A percentile compares a stretch with the other conserved stretches of the same genome.
These are phyloP conservation scores for Ascochyta viciae-villosae DNA, from an alignment of 2,329 filamentous ascomycete genomes.

Conservation along the genomic window DNA sequence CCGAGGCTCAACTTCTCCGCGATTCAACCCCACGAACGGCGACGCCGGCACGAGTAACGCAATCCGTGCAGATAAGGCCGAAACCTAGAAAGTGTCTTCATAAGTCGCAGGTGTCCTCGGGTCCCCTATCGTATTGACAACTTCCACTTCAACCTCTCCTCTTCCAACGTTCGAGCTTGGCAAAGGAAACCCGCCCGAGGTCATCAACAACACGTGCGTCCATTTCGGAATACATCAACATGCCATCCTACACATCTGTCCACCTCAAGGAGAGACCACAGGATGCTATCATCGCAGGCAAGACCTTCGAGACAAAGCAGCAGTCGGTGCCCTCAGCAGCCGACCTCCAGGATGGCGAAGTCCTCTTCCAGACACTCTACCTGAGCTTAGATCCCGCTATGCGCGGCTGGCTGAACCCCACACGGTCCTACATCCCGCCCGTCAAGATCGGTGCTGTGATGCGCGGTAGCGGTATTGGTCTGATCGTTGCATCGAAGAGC, in stretches of 20 bases:
- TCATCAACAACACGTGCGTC: not conserved
- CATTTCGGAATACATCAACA: constrained; percentile 13
- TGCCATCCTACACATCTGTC: constrained; percentile 56
- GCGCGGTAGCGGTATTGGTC: constrained; percentile 68
- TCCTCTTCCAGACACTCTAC: constrained; percentile 67
- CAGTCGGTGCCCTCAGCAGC: constrained; percentile 54
- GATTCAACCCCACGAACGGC: constrained; percentile 22
- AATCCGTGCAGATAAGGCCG: constrained; percentile 23
- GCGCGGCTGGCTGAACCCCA: constrained; percentile 70
- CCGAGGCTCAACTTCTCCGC: constrained; percentile 29
- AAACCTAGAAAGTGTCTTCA: constrained; percentile 3
- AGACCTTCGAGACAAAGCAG: constrained; percentile 67
- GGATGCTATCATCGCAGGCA: constrained; percentile 66
- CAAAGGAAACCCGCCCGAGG: not conserved
- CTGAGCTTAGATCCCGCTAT: constrained; percentile 78
- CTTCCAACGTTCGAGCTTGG: not conserved
- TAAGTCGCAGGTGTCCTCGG: not conserved
- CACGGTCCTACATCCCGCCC: constrained; percentile 70
- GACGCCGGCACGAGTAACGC: constrained; percentile 18
- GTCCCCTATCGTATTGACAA: not conserved
- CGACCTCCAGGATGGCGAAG: constrained; percentile 68
- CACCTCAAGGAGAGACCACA: constrained; percentile 70
- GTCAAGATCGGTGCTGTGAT: constrained; percentile 73
- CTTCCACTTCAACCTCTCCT: not conserved
- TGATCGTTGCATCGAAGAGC: constrained; percentile 68